These are phyloP conservation scores for Diospyros lotus DNA, from an alignment of 148 eudicot genomes.

Conservation along the genomic window DNA sequence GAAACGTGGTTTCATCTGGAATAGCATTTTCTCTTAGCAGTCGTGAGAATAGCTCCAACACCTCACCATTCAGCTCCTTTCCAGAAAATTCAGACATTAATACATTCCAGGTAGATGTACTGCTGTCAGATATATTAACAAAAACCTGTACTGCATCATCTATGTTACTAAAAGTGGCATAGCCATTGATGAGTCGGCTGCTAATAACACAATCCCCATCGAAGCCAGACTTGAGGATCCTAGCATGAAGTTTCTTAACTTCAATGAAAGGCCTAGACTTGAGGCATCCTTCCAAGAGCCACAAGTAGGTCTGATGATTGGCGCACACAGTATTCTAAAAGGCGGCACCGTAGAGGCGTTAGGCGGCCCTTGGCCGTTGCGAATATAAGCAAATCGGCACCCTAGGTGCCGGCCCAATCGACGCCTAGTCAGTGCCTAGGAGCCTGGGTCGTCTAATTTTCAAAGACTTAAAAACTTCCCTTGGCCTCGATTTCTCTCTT, in stretches of 20 bases:
- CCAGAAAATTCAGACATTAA: constrained; percentile 30
- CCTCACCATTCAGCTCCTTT: constrained; percentile 27
- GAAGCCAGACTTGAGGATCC: constrained; percentile 56
- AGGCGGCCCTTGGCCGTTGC: too few relatives aligned
- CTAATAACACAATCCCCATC: constrained; percentile 33
- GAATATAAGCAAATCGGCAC: too few relatives aligned
- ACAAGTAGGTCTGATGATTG: constrained; percentile 56
- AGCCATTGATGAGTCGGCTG: constrained; percentile 40
- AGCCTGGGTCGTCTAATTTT: too few relatives aligned
- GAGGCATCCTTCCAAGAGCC: constrained; percentile 52
- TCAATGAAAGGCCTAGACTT: constrained; percentile 41
- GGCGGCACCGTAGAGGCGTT: too few relatives aligned
- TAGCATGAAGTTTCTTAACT: constrained; percentile 54
- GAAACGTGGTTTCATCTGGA: constrained; percentile 54
- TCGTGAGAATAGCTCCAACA: constrained; percentile 36
- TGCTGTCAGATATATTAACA: constrained; percentile 47
- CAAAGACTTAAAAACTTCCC: too few relatives aligned
- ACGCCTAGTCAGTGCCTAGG: too few relatives aligned
- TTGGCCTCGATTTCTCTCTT: too few relatives aligned
- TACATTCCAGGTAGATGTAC: constrained; percentile 43
- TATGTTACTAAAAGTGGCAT: constrained; percentile 33
- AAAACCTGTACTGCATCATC: constrained; percentile 43
- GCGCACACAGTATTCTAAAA: too few relatives aligned
- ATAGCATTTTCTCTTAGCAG: constrained; percentile 43
- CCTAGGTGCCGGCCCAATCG: too few relatives aligned